Base-by-base conservation (phyloP, 768 basidiomycete genomes). In the Floccularia luteovirens region DNA sequence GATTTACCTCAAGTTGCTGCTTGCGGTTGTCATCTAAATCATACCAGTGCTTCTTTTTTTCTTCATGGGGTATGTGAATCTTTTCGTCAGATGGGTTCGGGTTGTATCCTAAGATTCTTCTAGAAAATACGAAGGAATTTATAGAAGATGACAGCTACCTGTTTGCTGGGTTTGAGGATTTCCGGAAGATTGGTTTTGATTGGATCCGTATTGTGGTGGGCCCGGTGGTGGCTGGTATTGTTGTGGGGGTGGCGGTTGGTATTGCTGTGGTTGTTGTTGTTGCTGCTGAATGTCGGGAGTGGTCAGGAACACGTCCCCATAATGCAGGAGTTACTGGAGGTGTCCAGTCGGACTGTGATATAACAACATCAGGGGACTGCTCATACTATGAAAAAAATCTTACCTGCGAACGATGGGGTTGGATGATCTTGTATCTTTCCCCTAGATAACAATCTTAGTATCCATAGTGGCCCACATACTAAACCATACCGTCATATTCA, bases 331-430 rank as follows among this genome's bases (percentile, higher is more conserved):
- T 75, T 10, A 58, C 43, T 3, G 63, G 46, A 3, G 86, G 86
- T 19, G 76, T 57, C 86, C 86, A 89, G 47, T 84, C 81, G 20
- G 64, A 46, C 82, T 87, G 14, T 32, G 33, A 14, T 32, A 13
- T 20, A 36, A 21, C n/a, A 38, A 32, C 13, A 37, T 4, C 34
- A 41, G 14, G 32, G 17, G 7, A 33, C 24, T 11, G 30, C 12
- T 3, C 3, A 30, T 20, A 22, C 5, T 11, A 17, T 34, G 28
- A 31, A 21, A 30, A n/a, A 14, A 20, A 12, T 44, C 53, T 41
- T 46, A 75, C 82, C 70, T 84, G 79, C 22, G 84, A 83, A 39
- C 53, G 60, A 61, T 88, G 85, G 6, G 80, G 63, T 51, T 85
- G 82, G 47, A 86, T 75, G 58, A 80, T 80, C 58, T 75, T 79